phyloP scores from a whole-genome alignment of 345 rosid genomes.

The Populus pruinosa region DNA sequence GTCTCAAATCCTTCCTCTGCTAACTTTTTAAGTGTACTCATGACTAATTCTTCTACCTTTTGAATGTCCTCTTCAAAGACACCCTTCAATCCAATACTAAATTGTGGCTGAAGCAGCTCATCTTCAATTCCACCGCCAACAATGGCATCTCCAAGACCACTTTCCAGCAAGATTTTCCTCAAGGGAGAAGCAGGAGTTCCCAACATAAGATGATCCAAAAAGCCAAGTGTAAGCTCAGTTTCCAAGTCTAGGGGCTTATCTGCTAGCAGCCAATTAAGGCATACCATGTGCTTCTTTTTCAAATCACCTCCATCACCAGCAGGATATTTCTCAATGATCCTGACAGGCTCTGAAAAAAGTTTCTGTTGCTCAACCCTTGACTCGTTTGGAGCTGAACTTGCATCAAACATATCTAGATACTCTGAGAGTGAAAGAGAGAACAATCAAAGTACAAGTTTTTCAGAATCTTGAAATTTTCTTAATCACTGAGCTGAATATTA shows the following conservation, averaged over 20 bases:
- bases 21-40: slow-evolving; percentile 63
- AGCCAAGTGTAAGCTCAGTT: slow-evolving; percentile 84
- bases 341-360: slow-evolving; percentile 66
- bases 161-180: slow-evolving; percentile 85
- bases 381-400: slow-evolving; percentile 61
- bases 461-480: not conserved
- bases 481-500: too few species aligned
- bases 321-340: slow-evolving; percentile 80
- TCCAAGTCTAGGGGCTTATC: slow-evolving; percentile 83
- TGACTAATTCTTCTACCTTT: slow-evolving; percentile 74
- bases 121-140: slow-evolving; percentile 88
- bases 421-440: slow-evolving; percentile 43
- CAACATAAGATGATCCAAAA: slow-evolving; percentile 91
- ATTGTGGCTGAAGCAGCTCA: slow-evolving; percentile 94
- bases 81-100: slow-evolving; percentile 87
- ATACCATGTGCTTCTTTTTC: slow-evolving; percentile 89
- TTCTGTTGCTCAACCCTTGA: slow-evolving; percentile 59
- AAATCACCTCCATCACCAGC: slow-evolving; percentile 76
- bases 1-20: slow-evolving; percentile 86
- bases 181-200: slow-evolving; percentile 97
- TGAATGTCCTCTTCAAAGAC: slow-evolving; percentile 71
- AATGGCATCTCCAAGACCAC: slow-evolving; percentile 94
- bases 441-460: not conserved
- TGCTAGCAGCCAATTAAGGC: slow-evolving; percentile 87
- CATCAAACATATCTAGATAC: slow-evolving; percentile 73